These are phyloP conservation scores for Anisodus acutangulus DNA, from an alignment of 257 asterid species.

Conservation along the genomic window DNA sequence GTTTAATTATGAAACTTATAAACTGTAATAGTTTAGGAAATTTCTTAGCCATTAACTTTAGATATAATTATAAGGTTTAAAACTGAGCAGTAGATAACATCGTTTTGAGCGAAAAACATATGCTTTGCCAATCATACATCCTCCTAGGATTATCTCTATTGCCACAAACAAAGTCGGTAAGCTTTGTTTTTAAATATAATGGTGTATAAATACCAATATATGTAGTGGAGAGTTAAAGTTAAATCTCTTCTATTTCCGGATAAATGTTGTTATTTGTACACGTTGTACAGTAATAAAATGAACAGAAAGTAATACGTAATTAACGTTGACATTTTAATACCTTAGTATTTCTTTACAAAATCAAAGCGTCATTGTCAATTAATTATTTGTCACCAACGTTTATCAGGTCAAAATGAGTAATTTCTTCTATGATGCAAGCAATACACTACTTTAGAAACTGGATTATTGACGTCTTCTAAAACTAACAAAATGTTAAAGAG, in stretches of 20 bases:
- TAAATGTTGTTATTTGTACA: no score
- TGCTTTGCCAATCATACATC: no score
- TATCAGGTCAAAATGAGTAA: not conserved
- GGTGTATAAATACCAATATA: not conserved
- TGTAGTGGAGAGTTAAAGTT: not conserved
- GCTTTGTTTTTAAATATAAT: no score
- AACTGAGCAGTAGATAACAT: no score
- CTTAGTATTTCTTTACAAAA: not conserved
- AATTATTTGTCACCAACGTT: not conserved
- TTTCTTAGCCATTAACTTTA: no score
- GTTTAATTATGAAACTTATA: no score
- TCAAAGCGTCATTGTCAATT: not conserved
- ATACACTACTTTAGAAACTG: not conserved
- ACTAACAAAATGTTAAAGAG: not conserved
- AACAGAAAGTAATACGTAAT: not conserved
- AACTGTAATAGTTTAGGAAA: no score
- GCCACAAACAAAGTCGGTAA: not conserved
- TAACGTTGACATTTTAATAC: not conserved
- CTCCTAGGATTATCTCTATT: no score
- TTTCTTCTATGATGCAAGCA: not conserved
- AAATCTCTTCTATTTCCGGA: no score
- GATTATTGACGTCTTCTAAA: not conserved
- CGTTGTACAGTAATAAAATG: not conserved
- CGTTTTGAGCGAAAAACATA: no score
- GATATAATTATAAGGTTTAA: no score